Conservation (phyloP, 2,329 filamentous ascomycete species). For the Aspergillus neotritici region DNA sequence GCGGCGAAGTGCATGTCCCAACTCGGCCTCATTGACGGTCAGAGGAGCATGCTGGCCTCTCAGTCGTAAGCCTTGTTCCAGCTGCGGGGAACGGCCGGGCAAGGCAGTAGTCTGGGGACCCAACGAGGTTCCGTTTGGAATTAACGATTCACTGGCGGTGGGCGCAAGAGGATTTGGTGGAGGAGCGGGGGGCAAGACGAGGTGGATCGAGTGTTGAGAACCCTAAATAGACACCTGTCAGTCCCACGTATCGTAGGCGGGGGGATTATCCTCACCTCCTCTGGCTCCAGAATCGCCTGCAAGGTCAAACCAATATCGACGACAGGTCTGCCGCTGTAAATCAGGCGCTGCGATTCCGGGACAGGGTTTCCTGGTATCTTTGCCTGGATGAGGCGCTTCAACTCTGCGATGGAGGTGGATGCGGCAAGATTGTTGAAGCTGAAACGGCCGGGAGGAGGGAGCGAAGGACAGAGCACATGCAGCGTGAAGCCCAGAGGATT, state of each 20-base stretch:
- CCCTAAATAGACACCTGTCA: conserved; percentile 15
- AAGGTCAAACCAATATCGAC: conserved; percentile 46
- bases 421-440: conserved; percentile 34
- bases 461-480: conserved; percentile 39
- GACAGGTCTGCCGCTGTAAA: conserved; percentile 53
- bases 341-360: conserved; percentile 49
- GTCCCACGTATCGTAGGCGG: neutral
- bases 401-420: conserved; percentile 44
- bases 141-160: neutral
- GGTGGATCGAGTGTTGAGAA: conserved; percentile 33
- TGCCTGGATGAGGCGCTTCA: conserved; percentile 50
- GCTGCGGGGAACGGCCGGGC: neutral
- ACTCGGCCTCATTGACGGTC: conserved; percentile 11
- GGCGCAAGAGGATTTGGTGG: conserved; percentile 6
- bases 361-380: conserved; percentile 44
- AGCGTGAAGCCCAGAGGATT: conserved; percentile 23
- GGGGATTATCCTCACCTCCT: conserved; percentile 39
- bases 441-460: conserved; percentile 32
- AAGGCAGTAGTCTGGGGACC: too few species aligned
- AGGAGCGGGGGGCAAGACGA: conserved; percentile 38
- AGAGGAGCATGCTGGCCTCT: conserved; percentile 8
- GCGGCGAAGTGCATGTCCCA: conserved; percentile 17
- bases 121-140: too few species aligned
- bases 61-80: conserved; percentile 8
- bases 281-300: conserved; percentile 45